Conservation (phyloP, 768 basidiomycete genomes). For the Boletus pseudo-olivaceus region DNA sequence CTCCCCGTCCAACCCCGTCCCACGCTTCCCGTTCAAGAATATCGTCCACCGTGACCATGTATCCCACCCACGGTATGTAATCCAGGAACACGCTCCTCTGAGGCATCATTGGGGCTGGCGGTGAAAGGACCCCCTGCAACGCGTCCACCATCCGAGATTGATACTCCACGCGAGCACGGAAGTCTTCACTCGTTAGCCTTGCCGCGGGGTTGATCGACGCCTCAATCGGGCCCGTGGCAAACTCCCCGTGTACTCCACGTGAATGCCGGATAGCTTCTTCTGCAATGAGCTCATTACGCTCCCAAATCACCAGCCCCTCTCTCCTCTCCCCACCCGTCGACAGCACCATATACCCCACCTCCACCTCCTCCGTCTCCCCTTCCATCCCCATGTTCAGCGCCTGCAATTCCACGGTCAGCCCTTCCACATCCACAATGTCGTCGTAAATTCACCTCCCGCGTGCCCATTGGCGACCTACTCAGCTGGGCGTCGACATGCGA, state of each 20-base stretch:
- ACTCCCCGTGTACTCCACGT: constrained; percentile 39
- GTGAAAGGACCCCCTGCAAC: constrained; percentile 47
- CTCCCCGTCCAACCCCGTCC: constrained; percentile 27
- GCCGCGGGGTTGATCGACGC: constrained; percentile 36
- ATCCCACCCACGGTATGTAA: constrained; percentile 64
- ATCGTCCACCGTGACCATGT: constrained; percentile 69
- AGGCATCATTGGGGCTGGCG: constrained; percentile 41
- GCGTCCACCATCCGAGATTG: constrained; percentile 41
- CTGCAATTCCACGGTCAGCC: constrained; percentile 15
- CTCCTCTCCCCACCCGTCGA: constrained; percentile 21
- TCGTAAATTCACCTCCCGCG: constrained; percentile 38
- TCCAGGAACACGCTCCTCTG: constrained; percentile 55
- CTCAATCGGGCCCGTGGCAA: constrained; percentile 29
- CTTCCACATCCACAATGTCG: not conserved
- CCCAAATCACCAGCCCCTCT: constrained; percentile 33
- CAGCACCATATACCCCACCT: constrained; percentile 48
- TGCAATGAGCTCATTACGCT: constrained; percentile 48
- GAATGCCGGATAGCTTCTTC: constrained; percentile 43
- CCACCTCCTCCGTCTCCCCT: constrained; percentile 47
- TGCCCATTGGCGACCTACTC: constrained; percentile 33
- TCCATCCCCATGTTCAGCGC: constrained; percentile 20
- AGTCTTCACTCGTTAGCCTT: constrained; percentile 18
- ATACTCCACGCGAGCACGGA: constrained; percentile 44
- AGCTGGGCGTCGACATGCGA: constrained; percentile 58
- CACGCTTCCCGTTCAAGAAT: constrained; percentile 24